Evolutionary conservation across 306 rosid species (phyloP), one percentile per base, ranked within the genome.

Genomic region (Dalbergia cultrata): DNA sequence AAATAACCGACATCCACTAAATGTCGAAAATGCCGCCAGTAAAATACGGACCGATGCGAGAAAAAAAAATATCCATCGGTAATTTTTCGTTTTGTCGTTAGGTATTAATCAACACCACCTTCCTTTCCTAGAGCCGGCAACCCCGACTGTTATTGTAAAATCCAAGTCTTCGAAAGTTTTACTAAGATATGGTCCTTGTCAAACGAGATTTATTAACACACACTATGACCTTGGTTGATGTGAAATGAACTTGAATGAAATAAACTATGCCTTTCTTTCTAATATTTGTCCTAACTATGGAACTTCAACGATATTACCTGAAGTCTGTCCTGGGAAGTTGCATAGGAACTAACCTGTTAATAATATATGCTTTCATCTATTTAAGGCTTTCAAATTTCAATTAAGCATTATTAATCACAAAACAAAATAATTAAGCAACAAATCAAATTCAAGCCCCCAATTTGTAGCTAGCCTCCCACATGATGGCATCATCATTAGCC

Each of bases 401-500:
- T 26, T 26, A 26, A 26, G 31, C 3, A 26, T 26, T 26, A 26
- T 26, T 26, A 3, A 26, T 26, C 31, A 26, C 3, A 26, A 26
- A 26, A 26, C 3, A 2, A 26, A 26, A 26, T 26, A 21, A 58
- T 58, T 58, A 58, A 21, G 12, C 34, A 58, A 9, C 13, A 3
- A 26, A 26, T 26, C 31, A 58, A 10, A 58, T 58, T 58, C 16
- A 58, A 58, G 34, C 7, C 0, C 35, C 34, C 13, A 16, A 58
- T 19, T 19, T 58, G 31, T 26, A 26, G 31, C 64, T 58, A 58
- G 35, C 35, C 34, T 43, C 6, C 31, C 31, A 26, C 2, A 9
- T 37, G 8, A 44, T 45, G 80, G 45, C 80, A 16, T 70, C 60
- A 49, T 75, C 71, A 17, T 62, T 26, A 1, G 31, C 63, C 37